Evolutionary conservation across 2,329 filamentous ascomycete species (phyloP).

Genomic region (Xylaria sp.): DNA sequence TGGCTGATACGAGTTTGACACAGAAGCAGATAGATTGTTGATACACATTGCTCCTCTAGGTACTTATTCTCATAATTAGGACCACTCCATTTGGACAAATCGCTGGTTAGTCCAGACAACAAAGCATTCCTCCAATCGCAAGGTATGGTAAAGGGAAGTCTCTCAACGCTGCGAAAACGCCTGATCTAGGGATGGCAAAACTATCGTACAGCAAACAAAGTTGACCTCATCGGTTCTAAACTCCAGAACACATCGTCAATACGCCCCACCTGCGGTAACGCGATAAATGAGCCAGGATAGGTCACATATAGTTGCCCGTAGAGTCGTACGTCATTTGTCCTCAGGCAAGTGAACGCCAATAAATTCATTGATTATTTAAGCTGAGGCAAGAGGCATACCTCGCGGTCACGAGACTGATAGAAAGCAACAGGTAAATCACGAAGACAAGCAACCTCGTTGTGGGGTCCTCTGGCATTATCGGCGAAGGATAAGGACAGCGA

Average conservation of each 20-base stretch:
- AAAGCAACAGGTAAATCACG: conserved; percentile 4
- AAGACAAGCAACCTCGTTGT: conserved; percentile 8
- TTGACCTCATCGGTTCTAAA: background rate
- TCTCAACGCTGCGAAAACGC: background rate
- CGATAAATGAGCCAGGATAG: conserved; percentile 2
- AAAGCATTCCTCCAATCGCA: background rate
- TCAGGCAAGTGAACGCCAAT: background rate
- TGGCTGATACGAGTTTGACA: background rate
- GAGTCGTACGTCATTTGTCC: background rate
- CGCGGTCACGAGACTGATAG: conserved; percentile 1
- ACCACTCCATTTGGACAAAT: background rate
- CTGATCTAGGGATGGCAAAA: background rate
- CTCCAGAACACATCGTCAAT: conserved; percentile 14
- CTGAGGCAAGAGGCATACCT: conserved; percentile 15
- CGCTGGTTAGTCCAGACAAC: conserved; percentile 11
- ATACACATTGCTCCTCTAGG: background rate
- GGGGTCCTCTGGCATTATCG: conserved; percentile 28
- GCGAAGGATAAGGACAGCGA: conserved; percentile 18
- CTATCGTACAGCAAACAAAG: conserved; percentile 1
- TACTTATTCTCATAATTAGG: background rate
- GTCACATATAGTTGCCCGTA: background rate
- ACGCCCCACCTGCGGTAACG: background rate
- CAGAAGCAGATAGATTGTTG: background rate
- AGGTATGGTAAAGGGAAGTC: background rate
- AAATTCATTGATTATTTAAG: background rate